Evolutionary conservation across 768 basidiomycete species (phyloP).

Genomic region (Rhodotorula sphaerocarpa): DNA sequence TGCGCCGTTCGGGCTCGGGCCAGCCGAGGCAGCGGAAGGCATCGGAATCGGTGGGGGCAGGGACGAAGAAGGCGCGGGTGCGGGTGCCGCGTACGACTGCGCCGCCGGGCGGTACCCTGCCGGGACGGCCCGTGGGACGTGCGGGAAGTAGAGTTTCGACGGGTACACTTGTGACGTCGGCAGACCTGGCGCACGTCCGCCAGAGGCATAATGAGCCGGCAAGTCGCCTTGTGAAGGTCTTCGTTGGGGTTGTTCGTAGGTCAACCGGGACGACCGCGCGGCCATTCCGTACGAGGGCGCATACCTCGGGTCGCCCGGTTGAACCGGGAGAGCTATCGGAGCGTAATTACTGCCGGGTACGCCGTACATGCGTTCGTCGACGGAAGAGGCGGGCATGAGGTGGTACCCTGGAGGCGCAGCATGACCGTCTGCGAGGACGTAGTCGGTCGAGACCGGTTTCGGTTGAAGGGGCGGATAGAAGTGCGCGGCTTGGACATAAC

Average conservation of each 20-base stretch:
- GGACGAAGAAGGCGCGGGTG: no score
- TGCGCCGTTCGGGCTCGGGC: neutral
- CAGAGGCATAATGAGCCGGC: no score
- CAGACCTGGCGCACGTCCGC: no score
- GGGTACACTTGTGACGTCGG: slow-evolving; percentile 1
- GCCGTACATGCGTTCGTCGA: neutral
- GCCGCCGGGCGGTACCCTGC: neutral
- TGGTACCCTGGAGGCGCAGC: no score
- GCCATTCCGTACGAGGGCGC: neutral
- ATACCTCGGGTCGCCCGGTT: neutral
- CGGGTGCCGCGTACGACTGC: neutral
- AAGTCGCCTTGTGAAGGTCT: no score
- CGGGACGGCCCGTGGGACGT: neutral
- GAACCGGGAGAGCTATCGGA: no score
- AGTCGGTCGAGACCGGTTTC: neutral
- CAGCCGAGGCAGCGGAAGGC: no score
- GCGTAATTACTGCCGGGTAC: neutral
- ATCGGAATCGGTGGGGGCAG: neutral
- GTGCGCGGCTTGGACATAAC: neutral
- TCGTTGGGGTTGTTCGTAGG: no score
- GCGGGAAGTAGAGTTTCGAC: slow-evolving; percentile 27
- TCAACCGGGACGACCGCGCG: no score
- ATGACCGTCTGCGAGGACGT: neutral
- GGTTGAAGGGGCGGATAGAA: slow-evolving; percentile 6
- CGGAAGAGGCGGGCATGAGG: neutral